A percentile compares a stretch with the other conserved stretches of the same genome.
Evolutionary conservation across 2,329 filamentous ascomycete genomes (phyloP).

Genomic region (Colletotrichum destructivum): DNA sequence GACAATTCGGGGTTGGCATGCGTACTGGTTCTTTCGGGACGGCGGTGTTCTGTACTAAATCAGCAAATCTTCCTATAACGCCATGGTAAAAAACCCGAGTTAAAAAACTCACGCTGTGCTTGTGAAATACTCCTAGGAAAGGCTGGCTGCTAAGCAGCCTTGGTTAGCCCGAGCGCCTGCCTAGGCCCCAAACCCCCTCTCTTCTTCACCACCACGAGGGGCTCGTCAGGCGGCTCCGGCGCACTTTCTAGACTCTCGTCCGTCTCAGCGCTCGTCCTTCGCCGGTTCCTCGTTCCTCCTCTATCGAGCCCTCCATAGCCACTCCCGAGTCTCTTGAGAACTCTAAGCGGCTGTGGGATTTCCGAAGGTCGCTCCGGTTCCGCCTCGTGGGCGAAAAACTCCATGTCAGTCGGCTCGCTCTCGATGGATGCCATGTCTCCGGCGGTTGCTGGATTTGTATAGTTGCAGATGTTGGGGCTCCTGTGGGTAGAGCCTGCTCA

Average conservation of each 20-base stretch:
- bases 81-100: no score
- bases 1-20: background rate
- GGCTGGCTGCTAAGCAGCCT: background rate
- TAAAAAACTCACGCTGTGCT: constrained; percentile 5
- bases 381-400: constrained; percentile 49
- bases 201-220: constrained; percentile 55
- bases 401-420: constrained; percentile 48
- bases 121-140: background rate
- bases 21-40: background rate
- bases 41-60: background rate
- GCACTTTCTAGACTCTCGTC: constrained; percentile 48
- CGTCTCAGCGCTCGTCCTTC: constrained; percentile 46
- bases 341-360: constrained; percentile 64
- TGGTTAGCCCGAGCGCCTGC: background rate
- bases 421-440: constrained; percentile 54
- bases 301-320: constrained; percentile 4
- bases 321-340: constrained; percentile 59
- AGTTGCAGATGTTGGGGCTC: background rate
- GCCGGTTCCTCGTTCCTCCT: constrained; percentile 44
- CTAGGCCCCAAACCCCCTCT: constrained; percentile 44
- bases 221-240: constrained; percentile 45
- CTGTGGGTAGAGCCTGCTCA: constrained; percentile 10
- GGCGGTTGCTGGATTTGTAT: constrained; percentile 9
- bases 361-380: constrained; percentile 43
- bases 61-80: background rate